phyloP scores from a whole-genome alignment of 176 grass and related monocot genomes.

The Bromus sterilis region DNA sequence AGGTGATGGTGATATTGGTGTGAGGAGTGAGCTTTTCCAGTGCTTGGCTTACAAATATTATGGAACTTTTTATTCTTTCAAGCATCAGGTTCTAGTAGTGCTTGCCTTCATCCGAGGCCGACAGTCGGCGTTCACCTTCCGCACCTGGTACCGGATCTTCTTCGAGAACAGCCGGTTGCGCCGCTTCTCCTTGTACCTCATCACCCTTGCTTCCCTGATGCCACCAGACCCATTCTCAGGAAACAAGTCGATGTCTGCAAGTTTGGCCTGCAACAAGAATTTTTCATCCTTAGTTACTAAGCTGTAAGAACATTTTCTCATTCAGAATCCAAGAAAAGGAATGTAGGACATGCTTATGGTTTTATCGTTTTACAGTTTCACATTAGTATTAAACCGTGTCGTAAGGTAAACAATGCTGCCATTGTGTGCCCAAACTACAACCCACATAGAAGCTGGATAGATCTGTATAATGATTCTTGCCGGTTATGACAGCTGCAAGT shows the following conservation, averaged over 20 bases:
- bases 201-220: conserved; percentile 88
- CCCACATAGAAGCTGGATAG: conserved; percentile 25
- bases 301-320: neutral
- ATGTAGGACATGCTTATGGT: neutral
- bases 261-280: conserved; percentile 42
- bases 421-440: conserved; percentile 29
- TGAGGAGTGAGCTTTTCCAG: conserved; percentile 18
- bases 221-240: conserved; percentile 45
- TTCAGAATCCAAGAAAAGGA: neutral
- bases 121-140: conserved; percentile 88
- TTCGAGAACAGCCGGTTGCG: conserved; percentile 82
- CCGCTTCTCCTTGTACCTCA: conserved; percentile 99
- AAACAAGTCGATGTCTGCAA: conserved; percentile 82
- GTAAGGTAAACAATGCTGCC: conserved; percentile 1
- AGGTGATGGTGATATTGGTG: neutral
- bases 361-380: neutral
- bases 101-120: conserved; percentile 99
- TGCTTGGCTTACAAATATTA: conserved; percentile 40
- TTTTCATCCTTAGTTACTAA: neutral
- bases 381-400: neutral
- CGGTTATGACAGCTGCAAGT: conserved; percentile 25
- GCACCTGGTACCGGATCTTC: conserved; percentile 97
- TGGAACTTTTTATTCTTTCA: conserved; percentile 34
- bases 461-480: conserved; percentile 33
- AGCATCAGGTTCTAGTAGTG: conserved; percentile 74